Evolutionary conservation across 306 rosid species (phyloP).

Genomic region (Arachis stenosperma): DNA sequence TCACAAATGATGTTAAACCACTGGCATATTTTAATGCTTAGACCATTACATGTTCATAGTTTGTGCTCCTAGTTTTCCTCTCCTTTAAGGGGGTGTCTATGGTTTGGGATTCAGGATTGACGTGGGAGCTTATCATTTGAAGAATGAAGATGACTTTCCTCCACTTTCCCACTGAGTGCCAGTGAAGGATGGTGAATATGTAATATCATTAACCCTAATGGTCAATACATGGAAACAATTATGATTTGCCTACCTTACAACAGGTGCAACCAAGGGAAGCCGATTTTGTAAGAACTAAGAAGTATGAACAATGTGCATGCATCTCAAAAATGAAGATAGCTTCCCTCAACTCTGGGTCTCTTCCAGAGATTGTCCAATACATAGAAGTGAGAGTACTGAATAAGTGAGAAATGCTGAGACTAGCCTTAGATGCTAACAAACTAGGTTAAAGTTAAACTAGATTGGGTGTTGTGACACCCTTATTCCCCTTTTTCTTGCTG

Average conservation of each 20-base stretch:
- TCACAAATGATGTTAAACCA: conserved; percentile 35
- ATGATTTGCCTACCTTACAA: conserved; percentile 54
- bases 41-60: conserved; percentile 44
- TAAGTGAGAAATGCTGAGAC: conserved; percentile 46
- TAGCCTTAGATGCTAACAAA: conserved; percentile 52
- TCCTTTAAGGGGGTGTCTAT: conserved; percentile 49
- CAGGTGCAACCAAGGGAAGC: conserved; percentile 51
- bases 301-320: conserved; percentile 50
- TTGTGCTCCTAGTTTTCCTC: conserved; percentile 44
- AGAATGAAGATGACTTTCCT: conserved; percentile 64
- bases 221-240: conserved; percentile 49
- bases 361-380: conserved; percentile 36
- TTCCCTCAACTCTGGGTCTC: conserved; percentile 47
- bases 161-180: conserved; percentile 57
- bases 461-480: conserved; percentile 36
- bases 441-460: conserved; percentile 47
- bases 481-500: conserved; percentile 39
- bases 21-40: conserved; percentile 42
- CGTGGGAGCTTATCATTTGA: conserved; percentile 53
- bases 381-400: conserved; percentile 45
- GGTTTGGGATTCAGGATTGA: conserved; percentile 65
- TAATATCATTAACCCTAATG: conserved; percentile 51
- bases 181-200: conserved; percentile 50
- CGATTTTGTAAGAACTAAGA: conserved; percentile 50
- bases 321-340: conserved; percentile 47